Evolutionary conservation across 2,329 filamentous ascomycete genomes (phyloP).

Genomic region (Colletotrichum euphorbiae): DNA sequence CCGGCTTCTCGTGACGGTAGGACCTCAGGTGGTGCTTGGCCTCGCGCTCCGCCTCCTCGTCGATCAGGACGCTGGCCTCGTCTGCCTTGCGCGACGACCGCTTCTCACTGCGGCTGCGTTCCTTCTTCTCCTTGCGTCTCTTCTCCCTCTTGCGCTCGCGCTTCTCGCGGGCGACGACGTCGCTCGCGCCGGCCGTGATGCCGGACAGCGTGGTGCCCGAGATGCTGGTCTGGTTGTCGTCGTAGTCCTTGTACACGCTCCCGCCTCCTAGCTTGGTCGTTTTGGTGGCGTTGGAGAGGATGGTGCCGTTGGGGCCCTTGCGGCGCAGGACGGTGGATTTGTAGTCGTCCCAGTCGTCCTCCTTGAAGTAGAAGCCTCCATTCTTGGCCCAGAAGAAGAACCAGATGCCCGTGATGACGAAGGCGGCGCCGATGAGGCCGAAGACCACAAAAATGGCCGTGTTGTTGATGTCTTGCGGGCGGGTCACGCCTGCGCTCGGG

Average conservation of each 20-base stretch:
- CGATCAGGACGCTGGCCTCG: constrained; percentile 65
- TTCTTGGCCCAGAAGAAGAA: constrained; percentile 99
- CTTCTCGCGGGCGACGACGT: constrained; percentile 66
- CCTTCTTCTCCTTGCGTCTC: constrained; percentile 54
- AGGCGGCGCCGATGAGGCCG: constrained; percentile 80
- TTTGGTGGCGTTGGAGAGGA: constrained; percentile 83
- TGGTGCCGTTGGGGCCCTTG: constrained; percentile 88
- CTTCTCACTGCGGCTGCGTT: constrained; percentile 49
- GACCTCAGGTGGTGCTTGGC: constrained; percentile 78
- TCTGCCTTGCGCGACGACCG: constrained; percentile 45
- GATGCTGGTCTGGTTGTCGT: constrained; percentile 59
- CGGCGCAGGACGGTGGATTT: constrained; percentile 92
- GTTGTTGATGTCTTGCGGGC: constrained; percentile 70
- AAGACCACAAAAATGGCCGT: constrained; percentile 86
- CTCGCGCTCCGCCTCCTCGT: constrained; percentile 72
- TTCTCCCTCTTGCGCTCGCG: constrained; percentile 65
- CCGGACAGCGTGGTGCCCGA: constrained; percentile 64
- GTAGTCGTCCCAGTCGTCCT: constrained; percentile 98
- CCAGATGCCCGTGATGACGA: constrained; percentile 85
- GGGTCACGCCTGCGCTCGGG: constrained; percentile 61
- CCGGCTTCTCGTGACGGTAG: constrained; percentile 88
- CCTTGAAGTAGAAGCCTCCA: constrained; percentile 87
- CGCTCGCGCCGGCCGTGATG: constrained; percentile 68
- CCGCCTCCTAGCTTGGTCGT: constrained; percentile 89
- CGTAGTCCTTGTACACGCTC: constrained; percentile 82